These are phyloP conservation scores for Alternaria gansuensis DNA, from an alignment of 2,329 filamentous ascomycete genomes.

Conservation along the genomic window DNA sequence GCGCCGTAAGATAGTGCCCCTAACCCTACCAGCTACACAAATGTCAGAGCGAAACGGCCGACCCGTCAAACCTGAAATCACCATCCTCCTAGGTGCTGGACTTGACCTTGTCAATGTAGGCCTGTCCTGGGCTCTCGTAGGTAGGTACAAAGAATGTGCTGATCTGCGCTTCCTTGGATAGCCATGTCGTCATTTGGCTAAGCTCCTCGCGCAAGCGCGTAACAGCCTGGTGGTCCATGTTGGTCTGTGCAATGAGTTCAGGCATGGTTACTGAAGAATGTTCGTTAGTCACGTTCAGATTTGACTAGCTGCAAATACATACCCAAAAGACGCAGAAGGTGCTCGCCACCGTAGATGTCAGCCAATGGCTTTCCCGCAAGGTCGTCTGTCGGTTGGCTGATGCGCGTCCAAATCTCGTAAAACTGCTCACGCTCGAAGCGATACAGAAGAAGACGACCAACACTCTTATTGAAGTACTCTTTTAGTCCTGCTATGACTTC, in stretches of 20 bases:
- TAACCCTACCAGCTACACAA: conserved; percentile 21
- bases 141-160: conserved; percentile 78
- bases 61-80: not conserved
- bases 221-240: conserved; percentile 94
- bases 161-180: conserved; percentile 72
- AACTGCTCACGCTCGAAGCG: conserved; percentile 93
- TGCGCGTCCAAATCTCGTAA: conserved; percentile 75
- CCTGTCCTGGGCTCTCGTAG: conserved; percentile 76
- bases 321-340: conserved; percentile 90
- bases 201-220: conserved; percentile 89
- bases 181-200: conserved; percentile 83
- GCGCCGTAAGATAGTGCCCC: conserved; percentile 22
- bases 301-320: conserved; percentile 46
- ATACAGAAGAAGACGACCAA: conserved; percentile 90
- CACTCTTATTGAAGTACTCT: conserved; percentile 91
- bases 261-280: conserved; percentile 76
- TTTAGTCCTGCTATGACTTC: conserved; percentile 86
- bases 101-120: conserved; percentile 74
- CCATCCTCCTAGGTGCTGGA: conserved; percentile 35
- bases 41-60: conserved; percentile 4
- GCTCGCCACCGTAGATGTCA: conserved; percentile 92
- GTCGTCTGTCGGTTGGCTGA: conserved; percentile 68
- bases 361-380: conserved; percentile 74
- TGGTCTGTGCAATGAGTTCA: conserved; percentile 94
- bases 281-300: conserved; percentile 1